Conservation (phyloP, 345 rosid genomes). For the Angophora floribunda region DNA sequence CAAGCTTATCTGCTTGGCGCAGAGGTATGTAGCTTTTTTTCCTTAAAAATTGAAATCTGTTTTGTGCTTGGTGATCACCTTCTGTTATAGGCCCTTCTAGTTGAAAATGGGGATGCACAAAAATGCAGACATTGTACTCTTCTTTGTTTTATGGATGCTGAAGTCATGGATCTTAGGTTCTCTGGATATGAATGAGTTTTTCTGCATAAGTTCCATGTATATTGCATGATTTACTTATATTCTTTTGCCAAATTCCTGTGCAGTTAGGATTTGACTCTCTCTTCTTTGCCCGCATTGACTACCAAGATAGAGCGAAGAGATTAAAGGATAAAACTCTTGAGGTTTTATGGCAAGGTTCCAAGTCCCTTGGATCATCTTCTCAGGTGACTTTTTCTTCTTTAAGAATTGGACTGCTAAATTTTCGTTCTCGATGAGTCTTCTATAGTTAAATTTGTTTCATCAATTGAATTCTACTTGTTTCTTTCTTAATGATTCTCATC, state of each 20-base stretch:
- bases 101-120: background rate
- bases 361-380: slow-evolving; percentile 83
- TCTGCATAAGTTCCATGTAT: background rate
- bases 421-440: background rate
- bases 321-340: slow-evolving; percentile 74
- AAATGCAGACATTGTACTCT: background rate
- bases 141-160: background rate
- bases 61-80: background rate
- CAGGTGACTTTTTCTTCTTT: slow-evolving; percentile 25
- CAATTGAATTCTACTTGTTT: background rate
- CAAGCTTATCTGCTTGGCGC: slow-evolving; percentile 94
- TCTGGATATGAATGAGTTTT: background rate
- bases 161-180: background rate
- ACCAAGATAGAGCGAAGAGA: slow-evolving; percentile 89
- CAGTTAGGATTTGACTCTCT: slow-evolving; percentile 95
- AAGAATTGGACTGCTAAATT: background rate
- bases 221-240: background rate
- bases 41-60: background rate
- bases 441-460: background rate
- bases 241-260: slow-evolving; percentile 1
- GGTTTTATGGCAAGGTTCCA: slow-evolving; percentile 88
- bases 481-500: background rate
- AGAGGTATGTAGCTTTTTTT: slow-evolving; percentile 38
- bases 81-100: background rate
- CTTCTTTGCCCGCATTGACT: slow-evolving; percentile 90